Evolutionary conservation across 306 rosid species (phyloP).

Genomic region (Gleditsia sinensis): DNA sequence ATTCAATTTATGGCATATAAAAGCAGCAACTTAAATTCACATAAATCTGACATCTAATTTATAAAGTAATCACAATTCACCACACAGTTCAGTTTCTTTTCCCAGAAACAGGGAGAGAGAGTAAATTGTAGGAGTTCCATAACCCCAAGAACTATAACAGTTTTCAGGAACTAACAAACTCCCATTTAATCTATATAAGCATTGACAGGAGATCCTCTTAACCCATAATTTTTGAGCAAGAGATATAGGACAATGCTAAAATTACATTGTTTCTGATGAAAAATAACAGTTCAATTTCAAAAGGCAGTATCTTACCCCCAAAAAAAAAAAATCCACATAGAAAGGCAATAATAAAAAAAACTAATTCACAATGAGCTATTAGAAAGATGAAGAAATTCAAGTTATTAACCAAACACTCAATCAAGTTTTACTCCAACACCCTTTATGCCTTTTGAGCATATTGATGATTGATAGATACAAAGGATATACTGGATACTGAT

Average conservation of each 20-base stretch:
- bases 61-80: no score
- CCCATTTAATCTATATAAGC: conserved; percentile 35
- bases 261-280: neutral
- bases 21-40: no score
- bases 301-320: neutral
- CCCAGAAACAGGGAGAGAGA: no score
- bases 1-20: neutral
- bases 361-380: neutral
- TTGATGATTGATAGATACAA: neutral
- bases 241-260: conserved; percentile 32
- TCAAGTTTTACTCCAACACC: no score
- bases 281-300: neutral
- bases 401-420: no score
- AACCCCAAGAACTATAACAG: conserved; percentile 48
- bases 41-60: no score
- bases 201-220: conserved; percentile 37
- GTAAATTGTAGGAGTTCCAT: conserved; percentile 38
- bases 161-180: conserved; percentile 40
- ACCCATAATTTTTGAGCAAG: conserved; percentile 24
- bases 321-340: neutral
- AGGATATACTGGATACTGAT: neutral
- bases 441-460: neutral
- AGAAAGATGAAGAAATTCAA: neutral
- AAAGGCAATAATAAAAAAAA: neutral
- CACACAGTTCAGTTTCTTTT: no score